Percentiles rank a stretch among this genome's conserved stretches.
Conservation (phyloP, 768 basidiomycete genomes). For the Boletus sp. region DNA sequence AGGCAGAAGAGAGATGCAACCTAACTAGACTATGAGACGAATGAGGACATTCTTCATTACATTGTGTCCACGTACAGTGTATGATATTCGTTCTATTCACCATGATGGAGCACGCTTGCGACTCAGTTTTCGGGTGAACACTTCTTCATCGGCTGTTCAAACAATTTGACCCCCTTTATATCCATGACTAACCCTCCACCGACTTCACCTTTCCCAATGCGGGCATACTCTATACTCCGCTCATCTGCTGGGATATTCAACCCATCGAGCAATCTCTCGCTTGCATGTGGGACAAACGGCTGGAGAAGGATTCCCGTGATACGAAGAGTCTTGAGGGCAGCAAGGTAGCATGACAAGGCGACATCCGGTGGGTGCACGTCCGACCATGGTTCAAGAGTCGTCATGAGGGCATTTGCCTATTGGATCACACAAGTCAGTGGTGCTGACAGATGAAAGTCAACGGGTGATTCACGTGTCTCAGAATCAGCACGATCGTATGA, state of each 20-base stretch:
- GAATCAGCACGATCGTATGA: conserved; percentile 45
- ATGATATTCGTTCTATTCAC: not conserved
- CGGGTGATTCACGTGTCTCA: conserved; percentile 45
- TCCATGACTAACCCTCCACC: conserved; percentile 10
- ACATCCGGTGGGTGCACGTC: conserved; percentile 33
- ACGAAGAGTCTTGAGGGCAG: conserved; percentile 65
- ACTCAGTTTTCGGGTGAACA: not conserved
- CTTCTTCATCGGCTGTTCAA: conserved; percentile 14
- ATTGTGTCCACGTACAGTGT: not conserved
- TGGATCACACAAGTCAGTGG: not conserved
- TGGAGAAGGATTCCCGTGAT: conserved; percentile 67
- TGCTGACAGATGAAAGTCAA: not conserved
- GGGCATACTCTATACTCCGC: conserved; percentile 30
- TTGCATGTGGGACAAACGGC: conserved; percentile 70
- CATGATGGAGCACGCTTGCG: too few species aligned
- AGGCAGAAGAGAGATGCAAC: too few species aligned
- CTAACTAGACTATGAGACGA: too few species aligned
- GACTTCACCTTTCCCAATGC: conserved; percentile 20
- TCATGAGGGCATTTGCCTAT: conserved; percentile 70
- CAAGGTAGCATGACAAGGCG: conserved; percentile 45
- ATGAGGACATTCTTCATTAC: too few species aligned
- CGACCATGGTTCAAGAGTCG: conserved; percentile 66
- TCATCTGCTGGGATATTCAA: conserved; percentile 43
- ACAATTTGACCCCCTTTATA: conserved; percentile 30
- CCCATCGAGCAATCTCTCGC: conserved; percentile 53